Evolutionary conservation across 1,139 yeast genomes (phyloP).

Genomic region (Taphrina communis): DNA sequence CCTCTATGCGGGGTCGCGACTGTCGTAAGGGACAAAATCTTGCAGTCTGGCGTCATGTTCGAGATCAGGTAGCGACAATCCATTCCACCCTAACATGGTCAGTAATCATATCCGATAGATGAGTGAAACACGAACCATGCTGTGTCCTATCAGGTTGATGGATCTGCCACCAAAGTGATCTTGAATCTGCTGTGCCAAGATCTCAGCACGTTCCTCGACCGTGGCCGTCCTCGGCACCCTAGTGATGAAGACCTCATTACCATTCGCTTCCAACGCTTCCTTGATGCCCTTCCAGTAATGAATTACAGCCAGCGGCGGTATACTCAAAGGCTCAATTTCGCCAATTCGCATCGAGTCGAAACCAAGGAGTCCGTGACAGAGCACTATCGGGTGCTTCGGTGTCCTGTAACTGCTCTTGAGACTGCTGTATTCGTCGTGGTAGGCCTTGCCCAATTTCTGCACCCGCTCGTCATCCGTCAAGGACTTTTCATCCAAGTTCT

Average conservation of each 20-base stretch:
- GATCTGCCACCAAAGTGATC: slow-evolving; percentile 51
- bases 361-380: slow-evolving; percentile 86
- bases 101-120: not conserved
- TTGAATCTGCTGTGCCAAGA: slow-evolving; percentile 62
- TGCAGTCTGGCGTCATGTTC: slow-evolving; percentile 52
- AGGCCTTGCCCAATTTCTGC: slow-evolving; percentile 37
- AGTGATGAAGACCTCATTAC: slow-evolving; percentile 73
- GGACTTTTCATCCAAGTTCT: slow-evolving; percentile 8
- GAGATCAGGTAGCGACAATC: slow-evolving; percentile 80
- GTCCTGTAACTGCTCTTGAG: slow-evolving; percentile 44
- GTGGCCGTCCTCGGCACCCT: slow-evolving; percentile 84
- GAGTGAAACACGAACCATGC: slow-evolving; percentile 55
- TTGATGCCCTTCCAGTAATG: slow-evolving; percentile 74
- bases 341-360: slow-evolving; percentile 61
- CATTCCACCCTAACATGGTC: slow-evolving; percentile 69
- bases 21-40: slow-evolving; percentile 69
- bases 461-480: slow-evolving; percentile 37
- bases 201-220: slow-evolving; percentile 70
- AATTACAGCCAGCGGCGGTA: slow-evolving; percentile 57
- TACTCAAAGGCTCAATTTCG: slow-evolving; percentile 20
- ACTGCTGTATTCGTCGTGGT: slow-evolving; percentile 45
- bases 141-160: slow-evolving; percentile 84
- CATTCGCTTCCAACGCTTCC: slow-evolving; percentile 63
- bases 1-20: slow-evolving; percentile 89
- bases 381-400: slow-evolving; percentile 65